Percentiles rank a stretch among this genome's conserved stretches.
Conservation (phyloP, 257 asterid genomes). For the Solanum ossicruentum region DNA sequence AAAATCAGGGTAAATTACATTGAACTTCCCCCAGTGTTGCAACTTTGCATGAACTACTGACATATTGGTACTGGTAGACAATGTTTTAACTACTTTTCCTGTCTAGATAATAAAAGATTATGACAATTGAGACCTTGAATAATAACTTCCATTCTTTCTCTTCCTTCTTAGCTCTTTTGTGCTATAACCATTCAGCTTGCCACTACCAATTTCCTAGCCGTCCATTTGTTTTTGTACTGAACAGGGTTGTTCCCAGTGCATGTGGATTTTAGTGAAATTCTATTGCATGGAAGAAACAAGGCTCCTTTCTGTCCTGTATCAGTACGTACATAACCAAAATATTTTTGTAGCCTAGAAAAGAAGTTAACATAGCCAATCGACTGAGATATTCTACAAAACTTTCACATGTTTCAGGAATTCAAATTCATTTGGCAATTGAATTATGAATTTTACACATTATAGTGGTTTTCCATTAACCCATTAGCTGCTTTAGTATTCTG, state of each 20-base stretch:
- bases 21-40: neutral
- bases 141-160: neutral
- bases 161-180: neutral
- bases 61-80: neutral
- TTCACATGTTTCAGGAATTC: neutral
- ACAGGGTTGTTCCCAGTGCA: neutral
- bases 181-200: neutral
- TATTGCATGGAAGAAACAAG: neutral
- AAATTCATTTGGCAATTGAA: neutral
- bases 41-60: neutral
- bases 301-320: neutral
- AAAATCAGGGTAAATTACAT: neutral
- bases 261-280: neutral
- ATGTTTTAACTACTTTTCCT: neutral
- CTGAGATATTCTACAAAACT: neutral
- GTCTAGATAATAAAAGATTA: neutral
- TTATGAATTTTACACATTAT: neutral
- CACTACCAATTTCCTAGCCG: neutral
- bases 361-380: neutral
- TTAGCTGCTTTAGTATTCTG: neutral
- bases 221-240: neutral
- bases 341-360: neutral
- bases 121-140: neutral
- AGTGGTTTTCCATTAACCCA: neutral
- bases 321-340: neutral